Conservation (phyloP, 2,329 filamentous ascomycete species). For the Sarocladium kiliense region DNA sequence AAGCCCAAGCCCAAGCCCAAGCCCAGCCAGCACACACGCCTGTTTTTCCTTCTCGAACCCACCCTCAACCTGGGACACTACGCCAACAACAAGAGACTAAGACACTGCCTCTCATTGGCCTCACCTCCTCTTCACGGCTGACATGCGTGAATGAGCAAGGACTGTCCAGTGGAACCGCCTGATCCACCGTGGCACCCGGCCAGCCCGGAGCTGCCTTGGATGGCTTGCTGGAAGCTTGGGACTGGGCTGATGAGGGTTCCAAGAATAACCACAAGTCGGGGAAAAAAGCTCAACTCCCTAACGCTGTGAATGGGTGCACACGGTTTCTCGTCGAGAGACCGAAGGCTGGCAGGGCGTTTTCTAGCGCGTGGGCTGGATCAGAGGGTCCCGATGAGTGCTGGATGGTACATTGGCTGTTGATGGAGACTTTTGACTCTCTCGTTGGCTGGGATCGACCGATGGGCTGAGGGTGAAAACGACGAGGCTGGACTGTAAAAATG, state of each 20-base stretch:
- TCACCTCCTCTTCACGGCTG: not conserved
- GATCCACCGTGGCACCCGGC: not conserved
- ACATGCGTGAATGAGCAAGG: not conserved
- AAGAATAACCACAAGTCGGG: not conserved
- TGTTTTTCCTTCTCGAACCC: not conserved
- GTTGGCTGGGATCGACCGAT: not conserved
- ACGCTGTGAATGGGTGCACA: not conserved
- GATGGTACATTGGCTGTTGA: not conserved
- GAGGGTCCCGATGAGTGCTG: not conserved
- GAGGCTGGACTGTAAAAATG: too few relatives aligned
- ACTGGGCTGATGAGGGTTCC: too few relatives aligned
- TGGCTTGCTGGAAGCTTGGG: too few relatives aligned
- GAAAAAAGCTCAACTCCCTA: not conserved
- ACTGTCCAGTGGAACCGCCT: not conserved
- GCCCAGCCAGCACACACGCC: too few relatives aligned
- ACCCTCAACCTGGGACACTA: not conserved
- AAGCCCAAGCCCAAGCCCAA: not conserved
- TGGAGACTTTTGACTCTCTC: not conserved
- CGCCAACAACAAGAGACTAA: not conserved
- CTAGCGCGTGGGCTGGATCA: not conserved
- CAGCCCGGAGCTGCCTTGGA: too few relatives aligned
- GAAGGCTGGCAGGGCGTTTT: not conserved
- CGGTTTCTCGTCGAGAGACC: not conserved
- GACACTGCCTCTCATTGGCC: not conserved
- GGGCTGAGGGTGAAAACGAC: not conserved